phyloP scores from a whole-genome alignment of 352 stramenopile genomes.

The Thraustochytrium sp. region DNA sequence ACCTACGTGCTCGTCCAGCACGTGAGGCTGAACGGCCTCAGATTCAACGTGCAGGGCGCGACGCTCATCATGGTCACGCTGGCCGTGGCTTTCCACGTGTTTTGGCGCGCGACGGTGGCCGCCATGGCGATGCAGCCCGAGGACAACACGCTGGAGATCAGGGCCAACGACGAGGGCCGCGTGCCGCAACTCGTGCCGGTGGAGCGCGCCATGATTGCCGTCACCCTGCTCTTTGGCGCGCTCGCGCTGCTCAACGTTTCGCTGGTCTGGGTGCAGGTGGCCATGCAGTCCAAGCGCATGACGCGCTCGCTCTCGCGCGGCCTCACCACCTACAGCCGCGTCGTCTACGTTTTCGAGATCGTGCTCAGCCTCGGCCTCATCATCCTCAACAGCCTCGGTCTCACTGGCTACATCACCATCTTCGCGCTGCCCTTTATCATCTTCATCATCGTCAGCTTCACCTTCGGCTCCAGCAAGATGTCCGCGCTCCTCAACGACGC shows the following conservation, averaged over 20 bases:
- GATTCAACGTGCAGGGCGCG: background rate
- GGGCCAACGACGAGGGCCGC: background rate
- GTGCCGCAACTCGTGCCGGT: background rate
- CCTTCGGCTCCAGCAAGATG: background rate
- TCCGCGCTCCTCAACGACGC: background rate
- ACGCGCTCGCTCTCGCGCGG: background rate
- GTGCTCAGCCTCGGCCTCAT: background rate
- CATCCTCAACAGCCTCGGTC: background rate
- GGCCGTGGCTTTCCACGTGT: background rate
- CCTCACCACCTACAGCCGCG: background rate
- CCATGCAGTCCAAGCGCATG: background rate
- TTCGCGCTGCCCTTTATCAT: background rate
- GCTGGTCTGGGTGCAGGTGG: background rate
- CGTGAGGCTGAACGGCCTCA: background rate
- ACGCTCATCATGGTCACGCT: background rate
- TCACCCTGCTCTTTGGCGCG: background rate
- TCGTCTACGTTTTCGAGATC: background rate
- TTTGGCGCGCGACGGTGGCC: background rate
- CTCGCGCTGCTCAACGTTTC: background rate
- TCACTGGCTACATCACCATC: background rate
- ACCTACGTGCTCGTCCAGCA: background rate
- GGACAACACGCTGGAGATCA: background rate
- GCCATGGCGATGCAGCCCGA: background rate
- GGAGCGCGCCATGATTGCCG: background rate
- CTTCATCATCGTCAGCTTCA: conserved; percentile 14